Evolutionary conservation across 306 rosid species (phyloP), one percentile per base, ranked within the genome.

Genomic region (Castanea sativa): DNA sequence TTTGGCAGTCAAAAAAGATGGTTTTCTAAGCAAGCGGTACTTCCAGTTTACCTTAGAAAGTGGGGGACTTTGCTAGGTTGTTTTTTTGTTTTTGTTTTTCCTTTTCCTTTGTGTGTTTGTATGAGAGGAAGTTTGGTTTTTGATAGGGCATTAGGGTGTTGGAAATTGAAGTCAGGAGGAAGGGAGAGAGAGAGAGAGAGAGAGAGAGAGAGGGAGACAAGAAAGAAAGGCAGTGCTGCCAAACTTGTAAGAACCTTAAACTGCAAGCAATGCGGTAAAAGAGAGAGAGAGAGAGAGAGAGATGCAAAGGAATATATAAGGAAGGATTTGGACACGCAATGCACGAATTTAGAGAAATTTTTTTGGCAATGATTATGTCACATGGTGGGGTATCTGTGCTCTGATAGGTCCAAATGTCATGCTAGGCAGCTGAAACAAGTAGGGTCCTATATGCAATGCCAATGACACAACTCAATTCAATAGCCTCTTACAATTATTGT

Each of bases 131-230:
- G 27, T 57, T 19, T 76, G 71, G n/a, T 53, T 81, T 67, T 74
- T 53, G 20, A 55, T 70, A 1, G 55, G 76, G 57, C 15, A 4
- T 69, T 73, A 30, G 73, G 76, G 84, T 78, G 82, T 87, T 90
- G 91, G 94, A 83, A 90, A 88, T 88, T 90, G 91, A 82, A 88
- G 84, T 67, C 43, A 35, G 32, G 30, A 5, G 27, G 53, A 75
- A 76, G 74, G 45, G 76, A 78, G 82, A 45, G 74, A 73, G 45
- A 6, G 52, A 32, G 25, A 51, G 51, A 32, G 25, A 41, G 30
- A 4, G 27, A 61, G 74, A 80, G 76, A 84, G 80, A 30, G 74
- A 78, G 80, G 55, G 74, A 73, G 53, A 49, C 53, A 63, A 75
- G 82, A 45, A 58, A 68, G 57, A 41, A 6, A 77, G 6, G 43